phyloP scores from a whole-genome alignment of 139 green algal genomes.

The Picochlorum sp. region DNA sequence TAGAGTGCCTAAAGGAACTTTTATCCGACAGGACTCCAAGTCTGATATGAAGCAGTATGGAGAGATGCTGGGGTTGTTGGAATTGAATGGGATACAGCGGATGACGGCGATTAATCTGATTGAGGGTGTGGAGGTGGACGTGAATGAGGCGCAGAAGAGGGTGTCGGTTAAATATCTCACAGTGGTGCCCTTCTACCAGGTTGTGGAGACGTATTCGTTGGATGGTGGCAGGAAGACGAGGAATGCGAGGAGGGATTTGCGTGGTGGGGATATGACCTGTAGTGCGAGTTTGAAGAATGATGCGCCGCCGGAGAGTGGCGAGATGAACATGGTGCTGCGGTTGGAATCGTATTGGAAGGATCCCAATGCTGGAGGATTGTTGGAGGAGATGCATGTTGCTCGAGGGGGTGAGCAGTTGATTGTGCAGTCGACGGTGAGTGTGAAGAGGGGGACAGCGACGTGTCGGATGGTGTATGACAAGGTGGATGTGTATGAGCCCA shows the following conservation, averaged over 20 bases:
- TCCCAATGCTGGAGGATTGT: slow-evolving; percentile 13
- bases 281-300: background rate
- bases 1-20: slow-evolving; percentile 9
- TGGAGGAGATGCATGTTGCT: slow-evolving; percentile 10
- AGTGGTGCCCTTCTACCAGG: slow-evolving; percentile 38
- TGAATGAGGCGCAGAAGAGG: background rate
- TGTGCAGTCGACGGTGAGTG: slow-evolving; percentile 9
- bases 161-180: slow-evolving; percentile 26
- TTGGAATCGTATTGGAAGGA: slow-evolving; percentile 12
- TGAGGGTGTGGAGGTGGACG: slow-evolving; percentile 31
- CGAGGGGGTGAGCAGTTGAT: background rate
- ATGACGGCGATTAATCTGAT: slow-evolving; percentile 33
- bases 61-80: slow-evolving; percentile 18
- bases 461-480: slow-evolving; percentile 15
- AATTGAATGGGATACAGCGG: slow-evolving; percentile 20
- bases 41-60: slow-evolving; percentile 22
- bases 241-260: slow-evolving; percentile 17
- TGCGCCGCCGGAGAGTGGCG: background rate
- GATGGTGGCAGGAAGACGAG: background rate
- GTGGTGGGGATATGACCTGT: slow-evolving; percentile 8
- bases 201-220: slow-evolving; percentile 7
- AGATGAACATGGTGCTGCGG: background rate
- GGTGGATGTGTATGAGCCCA: slow-evolving; percentile 8
- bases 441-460: slow-evolving; percentile 5
- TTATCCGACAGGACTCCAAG: slow-evolving; percentile 7